A percentile compares a stretch with the other conserved stretches of the same genome.
Conservation (phyloP, 2,329 filamentous ascomycete genomes). For the Gaeumannomyces sp. region DNA sequence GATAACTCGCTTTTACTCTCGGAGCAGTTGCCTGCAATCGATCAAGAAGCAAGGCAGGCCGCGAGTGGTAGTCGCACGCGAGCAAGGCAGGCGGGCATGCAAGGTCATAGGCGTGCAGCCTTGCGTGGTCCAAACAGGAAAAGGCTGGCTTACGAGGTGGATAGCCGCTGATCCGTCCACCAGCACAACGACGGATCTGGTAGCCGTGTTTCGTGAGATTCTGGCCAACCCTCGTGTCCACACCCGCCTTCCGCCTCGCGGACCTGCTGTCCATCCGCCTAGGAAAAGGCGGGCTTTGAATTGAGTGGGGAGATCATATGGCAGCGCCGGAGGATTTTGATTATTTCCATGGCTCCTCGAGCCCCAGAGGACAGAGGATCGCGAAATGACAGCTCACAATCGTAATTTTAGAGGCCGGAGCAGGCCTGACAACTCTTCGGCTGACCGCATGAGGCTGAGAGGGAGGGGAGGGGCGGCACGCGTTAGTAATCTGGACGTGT, state of each 20-base stretch:
- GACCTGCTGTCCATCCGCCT: background rate
- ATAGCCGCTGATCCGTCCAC: background rate
- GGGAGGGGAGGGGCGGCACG: background rate
- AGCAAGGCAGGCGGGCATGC: background rate
- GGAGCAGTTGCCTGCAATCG: background rate
- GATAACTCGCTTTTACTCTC: background rate
- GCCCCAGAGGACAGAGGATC: background rate
- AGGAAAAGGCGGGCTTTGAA: background rate
- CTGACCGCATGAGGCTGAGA: background rate
- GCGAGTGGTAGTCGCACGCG: background rate
- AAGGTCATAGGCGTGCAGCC: background rate
- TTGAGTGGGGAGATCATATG: background rate
- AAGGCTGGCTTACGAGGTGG: background rate
- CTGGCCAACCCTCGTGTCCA: too few relatives aligned
- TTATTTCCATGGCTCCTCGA: background rate
- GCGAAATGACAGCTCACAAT: background rate
- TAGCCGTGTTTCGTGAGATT: background rate
- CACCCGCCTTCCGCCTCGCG: too few relatives aligned
- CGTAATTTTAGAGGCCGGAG: background rate
- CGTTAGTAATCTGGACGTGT: background rate
- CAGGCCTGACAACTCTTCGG: background rate
- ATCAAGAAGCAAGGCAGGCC: background rate
- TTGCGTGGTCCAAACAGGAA: background rate
- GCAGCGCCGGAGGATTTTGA: background rate
- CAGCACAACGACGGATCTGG: background rate